phyloP scores from a whole-genome alignment of 306 rosid genomes.

The Vigna radiata region DNA sequence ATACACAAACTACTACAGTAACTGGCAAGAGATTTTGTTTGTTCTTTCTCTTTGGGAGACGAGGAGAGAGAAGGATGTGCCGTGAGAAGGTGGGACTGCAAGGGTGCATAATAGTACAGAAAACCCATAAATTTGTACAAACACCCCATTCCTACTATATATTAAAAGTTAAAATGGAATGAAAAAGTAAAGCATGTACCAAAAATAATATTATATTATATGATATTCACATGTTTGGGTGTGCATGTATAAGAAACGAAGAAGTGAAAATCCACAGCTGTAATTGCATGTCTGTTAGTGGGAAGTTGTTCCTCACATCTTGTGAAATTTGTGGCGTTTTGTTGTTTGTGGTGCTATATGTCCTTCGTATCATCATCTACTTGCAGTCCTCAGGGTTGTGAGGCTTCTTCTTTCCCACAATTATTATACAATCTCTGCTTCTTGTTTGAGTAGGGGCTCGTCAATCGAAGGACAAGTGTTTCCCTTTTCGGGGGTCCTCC shows the following conservation, averaged over 20 bases:
- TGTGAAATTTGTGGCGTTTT: slow-evolving; percentile 52
- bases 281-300: slow-evolving; percentile 52
- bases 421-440: slow-evolving; percentile 47
- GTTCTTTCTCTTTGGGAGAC: slow-evolving; percentile 25
- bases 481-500: slow-evolving; percentile 58
- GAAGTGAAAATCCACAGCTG: slow-evolving; percentile 62
- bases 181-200: background rate
- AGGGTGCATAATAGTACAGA: slow-evolving; percentile 50
- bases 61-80: slow-evolving; percentile 50
- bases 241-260: slow-evolving; percentile 2
- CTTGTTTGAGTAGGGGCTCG: slow-evolving; percentile 48
- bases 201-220: background rate
- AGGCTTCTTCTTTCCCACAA: slow-evolving; percentile 42
- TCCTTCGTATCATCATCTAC: slow-evolving; percentile 50
- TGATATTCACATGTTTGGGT: background rate
- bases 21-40: slow-evolving; percentile 3
- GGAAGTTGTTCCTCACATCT: slow-evolving; percentile 42
- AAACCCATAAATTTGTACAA: slow-evolving; percentile 44
- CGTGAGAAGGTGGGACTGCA: slow-evolving; percentile 65
- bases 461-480: slow-evolving; percentile 54
- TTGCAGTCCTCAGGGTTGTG: slow-evolving; percentile 38
- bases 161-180: slow-evolving; percentile 1
- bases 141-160: slow-evolving; percentile 29
- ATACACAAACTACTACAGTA: background rate
- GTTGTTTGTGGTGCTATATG: slow-evolving; percentile 50